These are phyloP conservation scores for Phytophthora meadii DNA, from an alignment of 352 stramenopile species.

Conservation along the genomic window DNA sequence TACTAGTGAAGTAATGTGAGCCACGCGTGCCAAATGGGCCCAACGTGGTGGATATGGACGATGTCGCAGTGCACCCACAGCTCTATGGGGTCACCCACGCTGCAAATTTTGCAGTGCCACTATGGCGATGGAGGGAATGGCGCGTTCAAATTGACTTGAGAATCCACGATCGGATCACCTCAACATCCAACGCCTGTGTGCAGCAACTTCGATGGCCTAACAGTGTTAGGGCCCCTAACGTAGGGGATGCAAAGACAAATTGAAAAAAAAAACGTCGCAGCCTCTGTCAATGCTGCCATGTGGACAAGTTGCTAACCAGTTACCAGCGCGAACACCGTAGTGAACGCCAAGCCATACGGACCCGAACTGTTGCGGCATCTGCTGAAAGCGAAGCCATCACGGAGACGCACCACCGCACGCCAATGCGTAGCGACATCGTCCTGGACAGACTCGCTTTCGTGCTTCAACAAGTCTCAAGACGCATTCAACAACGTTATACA, in stretches of 20 bases:
- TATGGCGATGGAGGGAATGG: neutral
- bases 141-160: neutral
- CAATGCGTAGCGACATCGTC: neutral
- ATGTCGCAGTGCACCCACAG: conserved; percentile 3
- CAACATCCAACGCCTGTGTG: neutral
- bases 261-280: conserved; percentile 6
- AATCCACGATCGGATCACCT: neutral
- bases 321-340: conserved; percentile 3
- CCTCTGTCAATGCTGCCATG: neutral
- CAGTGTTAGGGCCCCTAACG: no score
- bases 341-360: neutral
- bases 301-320: conserved; percentile 6
- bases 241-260: conserved; percentile 22
- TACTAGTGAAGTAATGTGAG: conserved; percentile 6
- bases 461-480: conserved; percentile 12
- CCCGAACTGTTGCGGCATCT: conserved; percentile 26
- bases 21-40: conserved; percentile 4
- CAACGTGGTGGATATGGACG: neutral
- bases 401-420: conserved; percentile 8
- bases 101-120: neutral
- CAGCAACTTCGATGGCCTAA: no score
- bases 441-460: conserved; percentile 15
- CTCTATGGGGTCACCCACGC: neutral
- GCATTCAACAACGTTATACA: conserved; percentile 5
- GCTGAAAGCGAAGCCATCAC: conserved; percentile 30